Base-by-base conservation (phyloP, 2,329 filamentous ascomycete species). In the Gaeumannomyces tritici region DNA sequence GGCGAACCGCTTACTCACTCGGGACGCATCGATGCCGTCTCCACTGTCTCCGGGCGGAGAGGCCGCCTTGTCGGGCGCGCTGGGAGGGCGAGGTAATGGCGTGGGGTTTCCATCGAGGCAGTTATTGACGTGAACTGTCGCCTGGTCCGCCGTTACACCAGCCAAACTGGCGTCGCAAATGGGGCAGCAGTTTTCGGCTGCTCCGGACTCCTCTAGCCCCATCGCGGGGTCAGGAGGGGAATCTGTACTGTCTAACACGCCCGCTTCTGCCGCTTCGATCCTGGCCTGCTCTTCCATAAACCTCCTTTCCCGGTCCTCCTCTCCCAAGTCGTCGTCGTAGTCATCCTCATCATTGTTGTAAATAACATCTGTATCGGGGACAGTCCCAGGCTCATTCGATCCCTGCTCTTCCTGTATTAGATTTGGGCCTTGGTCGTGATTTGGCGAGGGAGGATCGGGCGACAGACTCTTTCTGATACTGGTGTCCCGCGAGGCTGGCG, bases 101-200 rank as follows among this genome's bases (percentile, higher is more conserved):
- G 85, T 82, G 6, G 89, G 83, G 57, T 89, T 89, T 1, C 91
- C 91, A 71, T 99, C 95, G 2, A 99, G 80, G 74, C 95, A 99
- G 12, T 88, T 86, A 72, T 99, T 99, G 66, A 99, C 95, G 73
- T 99, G 95, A 2, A 88, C 76, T 8, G 89, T 89, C 12, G 87
- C 89, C 68, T 93, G 84, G 71, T 92, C 85, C 64, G 75, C 71
- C 62, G 78, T 83, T 15, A 87, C 72, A 0, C 85, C 87, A 21
- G 73, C 75, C 42, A 97, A 77, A 65, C 75, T 85, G 1, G 79
- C 78, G 67, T 83, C 84, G 73, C 95, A 98, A 31, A 98, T 87
- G 1, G 93, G 93, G 72, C 93, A 98, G 42, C 18, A 51, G 55
- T 73, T 75, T 62, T 73, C 73, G 12, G 73, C 69, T 67, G 75